Evolutionary conservation across 345 rosid species (phyloP).

Genomic region (Bruguiera sexangula): DNA sequence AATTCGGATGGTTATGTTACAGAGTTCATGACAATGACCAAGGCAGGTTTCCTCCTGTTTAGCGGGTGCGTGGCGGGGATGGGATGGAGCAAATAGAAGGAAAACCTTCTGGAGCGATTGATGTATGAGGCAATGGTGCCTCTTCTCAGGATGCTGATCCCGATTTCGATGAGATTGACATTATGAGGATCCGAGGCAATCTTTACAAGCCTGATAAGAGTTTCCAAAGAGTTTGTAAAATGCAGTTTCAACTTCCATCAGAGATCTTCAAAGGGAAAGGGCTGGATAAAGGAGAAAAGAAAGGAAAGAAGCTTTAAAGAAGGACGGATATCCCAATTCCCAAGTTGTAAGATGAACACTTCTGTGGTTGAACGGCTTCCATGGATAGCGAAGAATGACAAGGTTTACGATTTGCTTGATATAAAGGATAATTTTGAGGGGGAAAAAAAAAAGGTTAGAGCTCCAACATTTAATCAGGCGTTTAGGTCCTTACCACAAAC

Average conservation of each 20-base stretch:
- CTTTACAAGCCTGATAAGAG: constrained; percentile 74
- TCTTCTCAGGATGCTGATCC: constrained; percentile 6
- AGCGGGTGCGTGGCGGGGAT: constrained; percentile 47
- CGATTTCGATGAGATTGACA: constrained; percentile 29
- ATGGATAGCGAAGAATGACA: constrained; percentile 15
- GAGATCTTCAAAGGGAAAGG: constrained; percentile 39
- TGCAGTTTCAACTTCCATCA: constrained; percentile 66
- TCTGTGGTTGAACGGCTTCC: constrained; percentile 16
- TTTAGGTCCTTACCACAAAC: constrained; percentile 81
- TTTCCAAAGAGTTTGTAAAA: constrained; percentile 80
- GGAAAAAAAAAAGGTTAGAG: constrained; percentile 45
- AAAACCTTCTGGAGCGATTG: constrained; percentile 16
- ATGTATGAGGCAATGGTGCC: constrained; percentile 19
- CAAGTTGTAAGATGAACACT: background rate
- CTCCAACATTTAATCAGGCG: constrained; percentile 80
- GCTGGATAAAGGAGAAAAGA: constrained; percentile 32
- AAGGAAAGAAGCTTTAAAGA: constrained; percentile 24
- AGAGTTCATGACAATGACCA: constrained; percentile 65
- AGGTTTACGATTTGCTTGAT: constrained; percentile 7
- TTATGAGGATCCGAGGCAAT: constrained; percentile 70
- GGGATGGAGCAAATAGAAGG: constrained; percentile 16
- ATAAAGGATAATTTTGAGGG: constrained; percentile 12
- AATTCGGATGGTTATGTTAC: constrained; percentile 32
- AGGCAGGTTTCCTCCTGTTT: constrained; percentile 67
- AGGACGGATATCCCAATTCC: constrained; percentile 10